Percentiles rank a stretch among this genome's conserved stretches.
Evolutionary conservation across 352 stramenopile species (phyloP).

Genomic region (Blastocystis sp.): DNA sequence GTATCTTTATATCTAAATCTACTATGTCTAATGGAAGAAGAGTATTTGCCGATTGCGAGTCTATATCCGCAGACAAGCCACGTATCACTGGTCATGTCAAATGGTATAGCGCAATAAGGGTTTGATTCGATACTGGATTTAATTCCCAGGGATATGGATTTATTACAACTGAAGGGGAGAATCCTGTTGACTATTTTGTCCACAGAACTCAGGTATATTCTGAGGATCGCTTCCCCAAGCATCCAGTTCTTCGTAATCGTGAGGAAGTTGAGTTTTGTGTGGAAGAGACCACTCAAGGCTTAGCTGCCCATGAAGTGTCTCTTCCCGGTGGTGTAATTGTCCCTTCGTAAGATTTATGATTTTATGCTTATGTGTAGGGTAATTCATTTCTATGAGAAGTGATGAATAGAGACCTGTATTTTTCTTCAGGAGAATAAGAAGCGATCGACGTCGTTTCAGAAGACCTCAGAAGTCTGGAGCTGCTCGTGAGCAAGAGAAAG

Average conservation of each 20-base stretch:
- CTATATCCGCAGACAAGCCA: constrained; percentile 51
- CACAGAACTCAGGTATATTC: constrained; percentile 63
- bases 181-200: constrained; percentile 62
- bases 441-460: background rate
- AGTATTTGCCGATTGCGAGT: constrained; percentile 16
- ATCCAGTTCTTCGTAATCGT: constrained; percentile 10
- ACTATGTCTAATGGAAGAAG: constrained; percentile 28
- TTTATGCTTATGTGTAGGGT: constrained; percentile 1
- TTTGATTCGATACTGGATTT: background rate
- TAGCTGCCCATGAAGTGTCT: constrained; percentile 50
- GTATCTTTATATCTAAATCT: background rate
- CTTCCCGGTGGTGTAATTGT: constrained; percentile 29
- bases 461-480: background rate
- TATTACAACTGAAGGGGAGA: constrained; percentile 36
- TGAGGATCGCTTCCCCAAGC: constrained; percentile 39
- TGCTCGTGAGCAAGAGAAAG: background rate
- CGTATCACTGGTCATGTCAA: constrained; percentile 51
- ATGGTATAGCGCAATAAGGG: constrained; percentile 30
- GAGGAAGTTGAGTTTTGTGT: constrained; percentile 43
- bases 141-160: constrained; percentile 54
- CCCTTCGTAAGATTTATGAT: constrained; percentile 2
- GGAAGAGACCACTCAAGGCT: constrained; percentile 20
- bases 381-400: background rate
- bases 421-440: background rate
- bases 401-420: constrained; percentile 27